These are phyloP conservation scores for Oryza meridionalis DNA, from an alignment of 176 grass and related monocot species.

Conservation along the genomic window DNA sequence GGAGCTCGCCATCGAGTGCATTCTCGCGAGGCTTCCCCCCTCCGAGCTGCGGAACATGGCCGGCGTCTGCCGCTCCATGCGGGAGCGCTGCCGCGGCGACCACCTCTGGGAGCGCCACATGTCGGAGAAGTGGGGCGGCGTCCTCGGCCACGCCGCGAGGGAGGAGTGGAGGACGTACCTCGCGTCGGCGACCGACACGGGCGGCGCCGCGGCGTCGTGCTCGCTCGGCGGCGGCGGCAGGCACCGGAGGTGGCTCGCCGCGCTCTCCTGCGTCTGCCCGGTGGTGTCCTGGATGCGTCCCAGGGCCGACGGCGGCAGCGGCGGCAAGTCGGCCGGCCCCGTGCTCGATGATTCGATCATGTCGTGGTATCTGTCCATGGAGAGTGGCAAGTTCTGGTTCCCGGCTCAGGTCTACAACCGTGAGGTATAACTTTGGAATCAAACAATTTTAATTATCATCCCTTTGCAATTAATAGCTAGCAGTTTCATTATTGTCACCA, in stretches of 20 bases:
- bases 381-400: conserved; percentile 88
- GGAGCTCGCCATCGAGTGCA: conserved; percentile 80
- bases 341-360: conserved; percentile 70
- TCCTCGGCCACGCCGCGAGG: conserved; percentile 61
- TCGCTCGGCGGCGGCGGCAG: conserved; percentile 24
- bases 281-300: conserved; percentile 81
- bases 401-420: conserved; percentile 98
- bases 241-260: conserved; percentile 64
- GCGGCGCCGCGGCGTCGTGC: conserved; percentile 12
- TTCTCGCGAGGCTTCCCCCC: conserved; percentile 77
- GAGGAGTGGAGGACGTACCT: conserved; percentile 65
- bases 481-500: conserved; percentile 28
- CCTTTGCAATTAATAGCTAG: not conserved
- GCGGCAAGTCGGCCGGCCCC: conserved; percentile 32
- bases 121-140: conserved; percentile 75
- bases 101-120: conserved; percentile 91
- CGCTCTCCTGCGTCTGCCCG: conserved; percentile 73
- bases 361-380: conserved; percentile 82
- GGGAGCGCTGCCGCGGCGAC: conserved; percentile 65
- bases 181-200: conserved; percentile 45
- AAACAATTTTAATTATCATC: not conserved
- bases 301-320: conserved; percentile 13
- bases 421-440: conserved; percentile 55
- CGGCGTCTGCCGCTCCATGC: conserved; percentile 63
- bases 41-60: conserved; percentile 71